Conservation (phyloP, 495 filamentous ascomycete genomes). For the Penicilliopsis zonata region DNA sequence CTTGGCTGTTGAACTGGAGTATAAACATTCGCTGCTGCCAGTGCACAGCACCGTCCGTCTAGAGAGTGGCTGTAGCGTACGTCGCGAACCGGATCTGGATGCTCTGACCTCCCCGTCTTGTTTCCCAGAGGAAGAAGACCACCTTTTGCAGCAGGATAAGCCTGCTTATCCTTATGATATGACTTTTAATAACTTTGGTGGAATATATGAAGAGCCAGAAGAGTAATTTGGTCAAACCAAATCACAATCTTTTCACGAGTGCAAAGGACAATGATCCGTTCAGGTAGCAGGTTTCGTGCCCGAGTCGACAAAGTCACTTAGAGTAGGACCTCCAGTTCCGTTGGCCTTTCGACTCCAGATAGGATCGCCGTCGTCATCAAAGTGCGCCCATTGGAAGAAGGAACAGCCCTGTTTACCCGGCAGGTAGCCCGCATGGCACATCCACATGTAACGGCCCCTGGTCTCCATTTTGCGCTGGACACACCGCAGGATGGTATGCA, state of each 20-base stretch:
- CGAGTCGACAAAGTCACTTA: slow-evolving; percentile 21
- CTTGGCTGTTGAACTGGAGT: slow-evolving; percentile 11
- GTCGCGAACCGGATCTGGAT: no score
- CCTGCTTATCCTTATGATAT: no score
- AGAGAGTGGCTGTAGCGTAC: slow-evolving; percentile 4
- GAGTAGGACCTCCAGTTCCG: slow-evolving; percentile 12
- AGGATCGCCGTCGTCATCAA: slow-evolving; percentile 78
- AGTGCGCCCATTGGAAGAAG: slow-evolving; percentile 84
- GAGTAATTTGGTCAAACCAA: no score
- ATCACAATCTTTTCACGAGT: no score
- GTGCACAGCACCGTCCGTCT: slow-evolving; percentile 2
- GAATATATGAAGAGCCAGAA: no score
- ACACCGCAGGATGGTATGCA: slow-evolving; percentile 64
- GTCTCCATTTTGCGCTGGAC: slow-evolving; percentile 66
- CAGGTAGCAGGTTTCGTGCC: no score
- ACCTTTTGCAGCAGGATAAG: no score
- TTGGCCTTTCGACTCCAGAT: slow-evolving; percentile 35
- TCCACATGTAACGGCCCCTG: slow-evolving; percentile 82
- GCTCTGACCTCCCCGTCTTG: no score
- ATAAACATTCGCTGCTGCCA: slow-evolving; percentile 13
- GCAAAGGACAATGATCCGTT: no score
- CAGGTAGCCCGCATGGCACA: slow-evolving; percentile 69
- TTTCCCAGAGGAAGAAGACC: no score
- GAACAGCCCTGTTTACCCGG: slow-evolving; percentile 66
- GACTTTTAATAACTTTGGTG: no score